Conservation (phyloP, 108 stramenopile species). For the Skeletonema costatum region DNA sequence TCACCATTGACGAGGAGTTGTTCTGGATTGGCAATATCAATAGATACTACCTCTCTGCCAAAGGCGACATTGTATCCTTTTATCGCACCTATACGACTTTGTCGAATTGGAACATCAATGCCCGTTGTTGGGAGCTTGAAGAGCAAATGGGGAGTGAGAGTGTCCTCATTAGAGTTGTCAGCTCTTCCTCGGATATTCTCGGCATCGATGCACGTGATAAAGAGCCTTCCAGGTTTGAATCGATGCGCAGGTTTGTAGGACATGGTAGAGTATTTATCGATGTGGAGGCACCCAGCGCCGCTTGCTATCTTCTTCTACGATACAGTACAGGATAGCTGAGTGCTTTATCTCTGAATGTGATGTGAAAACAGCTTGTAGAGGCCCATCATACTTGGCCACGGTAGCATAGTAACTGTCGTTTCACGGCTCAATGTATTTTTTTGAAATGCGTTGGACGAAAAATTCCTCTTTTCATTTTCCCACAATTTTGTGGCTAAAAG, state of each 20-base stretch:
- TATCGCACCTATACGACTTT: conserved; percentile 17
- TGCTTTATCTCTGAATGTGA: too few relatives aligned
- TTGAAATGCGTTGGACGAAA: too few relatives aligned
- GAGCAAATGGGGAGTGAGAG: conserved; percentile 38
- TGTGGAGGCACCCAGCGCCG: too few relatives aligned
- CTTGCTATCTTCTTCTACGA: too few relatives aligned
- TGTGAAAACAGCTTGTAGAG: too few relatives aligned
- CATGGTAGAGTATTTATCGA: neutral
- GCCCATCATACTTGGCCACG: too few relatives aligned
- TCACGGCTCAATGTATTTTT: too few relatives aligned
- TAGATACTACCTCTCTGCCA: conserved; percentile 47
- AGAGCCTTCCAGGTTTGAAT: conserved; percentile 33
- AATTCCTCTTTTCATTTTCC: too few relatives aligned
- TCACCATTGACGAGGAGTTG: conserved; percentile 48
- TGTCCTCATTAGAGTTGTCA: neutral
- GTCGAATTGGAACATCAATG: neutral
- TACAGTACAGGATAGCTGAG: too few relatives aligned
- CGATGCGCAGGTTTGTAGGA: neutral
- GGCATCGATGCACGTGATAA: conserved; percentile 31
- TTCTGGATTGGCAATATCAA: conserved; percentile 60
- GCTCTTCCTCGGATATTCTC: conserved; percentile 24
- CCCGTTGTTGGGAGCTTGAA: conserved; percentile 32
- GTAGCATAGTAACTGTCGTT: too few relatives aligned
- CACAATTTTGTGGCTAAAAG: too few relatives aligned
- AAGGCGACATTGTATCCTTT: conserved; percentile 59